Evolutionary conservation across 2,329 filamentous ascomycete genomes (phyloP).

Genomic region (Cytospora schulzeri): DNA sequence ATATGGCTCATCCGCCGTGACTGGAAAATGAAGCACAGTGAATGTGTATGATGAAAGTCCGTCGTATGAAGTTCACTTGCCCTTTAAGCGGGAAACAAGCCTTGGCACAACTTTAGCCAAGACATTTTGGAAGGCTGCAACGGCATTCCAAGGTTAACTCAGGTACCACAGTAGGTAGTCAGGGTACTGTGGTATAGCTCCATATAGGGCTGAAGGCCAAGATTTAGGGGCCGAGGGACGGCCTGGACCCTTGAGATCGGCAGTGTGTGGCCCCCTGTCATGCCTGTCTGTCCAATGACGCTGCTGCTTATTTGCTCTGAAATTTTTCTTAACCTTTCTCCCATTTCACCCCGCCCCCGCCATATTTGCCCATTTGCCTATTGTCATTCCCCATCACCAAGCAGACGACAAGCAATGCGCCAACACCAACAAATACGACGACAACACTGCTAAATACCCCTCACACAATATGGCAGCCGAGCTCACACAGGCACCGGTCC

Average conservation of each 20-base stretch:
- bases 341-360: slow-evolving; percentile 21
- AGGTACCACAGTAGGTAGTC: too few species aligned
- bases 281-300: slow-evolving; percentile 15
- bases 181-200: not conserved
- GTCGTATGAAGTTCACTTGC: too few species aligned
- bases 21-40: not conserved
- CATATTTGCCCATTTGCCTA: too few species aligned
- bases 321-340: slow-evolving; percentile 15
- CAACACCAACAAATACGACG: not conserved
- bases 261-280: slow-evolving; percentile 9
- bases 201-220: slow-evolving; percentile 20
- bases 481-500: slow-evolving; percentile 57
- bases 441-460: not conserved
- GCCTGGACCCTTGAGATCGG: slow-evolving; percentile 23
- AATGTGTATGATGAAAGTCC: too few species aligned
- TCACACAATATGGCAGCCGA: slow-evolving; percentile 46
- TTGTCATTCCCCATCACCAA: too few species aligned
- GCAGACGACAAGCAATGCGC: not conserved
- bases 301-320: slow-evolving; percentile 3
- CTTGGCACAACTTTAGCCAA: too few species aligned
- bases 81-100: too few species aligned
- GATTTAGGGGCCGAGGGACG: slow-evolving; percentile 12
- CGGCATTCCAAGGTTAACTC: too few species aligned
- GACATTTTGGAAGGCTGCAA: too few species aligned
- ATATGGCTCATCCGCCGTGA: not conserved